Conservation (phyloP, 495 filamentous ascomycete genomes). For the Penicillium simplicissimum region DNA sequence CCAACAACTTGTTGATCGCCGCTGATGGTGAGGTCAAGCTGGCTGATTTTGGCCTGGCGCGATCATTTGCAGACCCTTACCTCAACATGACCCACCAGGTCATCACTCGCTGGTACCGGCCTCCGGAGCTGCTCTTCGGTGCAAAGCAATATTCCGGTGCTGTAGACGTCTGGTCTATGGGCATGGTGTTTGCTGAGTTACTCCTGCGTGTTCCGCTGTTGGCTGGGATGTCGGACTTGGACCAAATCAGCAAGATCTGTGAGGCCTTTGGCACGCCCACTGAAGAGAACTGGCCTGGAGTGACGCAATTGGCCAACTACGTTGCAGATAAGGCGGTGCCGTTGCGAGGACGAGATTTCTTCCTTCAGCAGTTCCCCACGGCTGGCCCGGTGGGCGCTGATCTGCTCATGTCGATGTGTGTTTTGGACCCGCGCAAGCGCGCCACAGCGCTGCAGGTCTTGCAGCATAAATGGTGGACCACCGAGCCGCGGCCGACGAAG, state of each 20-base stretch:
- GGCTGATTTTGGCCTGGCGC: slow-evolving; percentile 94
- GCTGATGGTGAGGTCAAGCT: slow-evolving; percentile 91
- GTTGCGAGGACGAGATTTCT: slow-evolving; percentile 66
- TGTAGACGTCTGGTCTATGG: slow-evolving; percentile 96
- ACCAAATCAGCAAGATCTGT: slow-evolving; percentile 77
- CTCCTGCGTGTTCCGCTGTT: slow-evolving; percentile 78
- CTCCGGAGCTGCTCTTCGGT: slow-evolving; percentile 89
- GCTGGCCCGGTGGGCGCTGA: slow-evolving; percentile 81
- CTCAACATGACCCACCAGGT: slow-evolving; percentile 88
- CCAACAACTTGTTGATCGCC: slow-evolving; percentile 94
- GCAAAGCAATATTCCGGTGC: slow-evolving; percentile 85
- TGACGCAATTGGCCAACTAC: slow-evolving; percentile 77
- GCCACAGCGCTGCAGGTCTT: slow-evolving; percentile 74
- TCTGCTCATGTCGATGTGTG: slow-evolving; percentile 80
- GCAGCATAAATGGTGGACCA: slow-evolving; percentile 82
- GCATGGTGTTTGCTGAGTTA: slow-evolving; percentile 89
- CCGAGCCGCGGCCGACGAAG: slow-evolving; percentile 77
- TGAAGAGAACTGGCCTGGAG: slow-evolving; percentile 95
- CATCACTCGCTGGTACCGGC: slow-evolving; percentile 95
- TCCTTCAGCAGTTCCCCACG: slow-evolving; percentile 68
- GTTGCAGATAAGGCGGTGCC: slow-evolving; percentile 57
- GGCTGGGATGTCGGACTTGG: slow-evolving; percentile 76
- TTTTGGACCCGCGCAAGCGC: slow-evolving; percentile 80
- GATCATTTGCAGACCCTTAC: slow-evolving; percentile 86
- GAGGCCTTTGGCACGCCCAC: slow-evolving; percentile 86